Conservation (phyloP, 2,329 filamentous ascomycete genomes). For the Aspergillus neotritici region DNA sequence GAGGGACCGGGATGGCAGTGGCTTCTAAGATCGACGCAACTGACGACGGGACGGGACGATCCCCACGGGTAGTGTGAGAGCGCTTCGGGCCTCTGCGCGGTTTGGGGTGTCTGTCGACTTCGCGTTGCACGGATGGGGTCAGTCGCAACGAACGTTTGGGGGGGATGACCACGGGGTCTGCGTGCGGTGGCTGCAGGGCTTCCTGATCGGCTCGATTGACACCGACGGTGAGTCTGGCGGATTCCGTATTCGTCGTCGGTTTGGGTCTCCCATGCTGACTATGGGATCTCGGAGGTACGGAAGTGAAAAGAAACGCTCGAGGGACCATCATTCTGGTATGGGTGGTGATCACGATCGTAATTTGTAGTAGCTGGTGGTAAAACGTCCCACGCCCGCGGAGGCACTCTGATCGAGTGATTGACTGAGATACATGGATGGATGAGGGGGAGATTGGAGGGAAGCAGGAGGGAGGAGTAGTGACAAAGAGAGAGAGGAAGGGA, state of each 20-base stretch:
- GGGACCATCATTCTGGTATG: constrained; percentile 39
- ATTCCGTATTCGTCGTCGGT: too few species aligned
- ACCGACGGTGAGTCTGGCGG: too few species aligned
- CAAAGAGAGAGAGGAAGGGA: constrained; percentile 3
- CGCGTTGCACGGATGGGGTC: constrained; percentile 13
- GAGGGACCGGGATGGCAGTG: constrained; percentile 53
- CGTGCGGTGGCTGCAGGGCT: constrained; percentile 15
- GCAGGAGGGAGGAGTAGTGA: constrained; percentile 1
- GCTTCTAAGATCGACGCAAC: constrained; percentile 55
- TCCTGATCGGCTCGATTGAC: constrained; percentile 14
- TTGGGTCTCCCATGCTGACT: constrained; percentile 11
- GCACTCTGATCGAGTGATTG: constrained; percentile 38
- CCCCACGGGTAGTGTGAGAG: constrained; percentile 7
- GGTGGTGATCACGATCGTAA: too few species aligned
- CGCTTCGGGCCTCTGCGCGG: constrained; percentile 17
- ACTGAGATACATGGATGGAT: constrained; percentile 36
- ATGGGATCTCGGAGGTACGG: constrained; percentile 22
- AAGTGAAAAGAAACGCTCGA: constrained; percentile 34
- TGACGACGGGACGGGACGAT: constrained; percentile 48
- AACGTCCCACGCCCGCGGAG: constrained; percentile 29
- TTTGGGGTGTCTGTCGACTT: constrained; percentile 14
- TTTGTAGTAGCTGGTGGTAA: constrained; percentile 8
- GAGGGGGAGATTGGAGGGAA: background rate
- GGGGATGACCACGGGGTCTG: constrained; percentile 33
- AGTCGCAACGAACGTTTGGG: constrained; percentile 26